Evolutionary conservation across 768 basidiomycete species (phyloP).

Genomic region (Peribolospora kevripleyi): DNA sequence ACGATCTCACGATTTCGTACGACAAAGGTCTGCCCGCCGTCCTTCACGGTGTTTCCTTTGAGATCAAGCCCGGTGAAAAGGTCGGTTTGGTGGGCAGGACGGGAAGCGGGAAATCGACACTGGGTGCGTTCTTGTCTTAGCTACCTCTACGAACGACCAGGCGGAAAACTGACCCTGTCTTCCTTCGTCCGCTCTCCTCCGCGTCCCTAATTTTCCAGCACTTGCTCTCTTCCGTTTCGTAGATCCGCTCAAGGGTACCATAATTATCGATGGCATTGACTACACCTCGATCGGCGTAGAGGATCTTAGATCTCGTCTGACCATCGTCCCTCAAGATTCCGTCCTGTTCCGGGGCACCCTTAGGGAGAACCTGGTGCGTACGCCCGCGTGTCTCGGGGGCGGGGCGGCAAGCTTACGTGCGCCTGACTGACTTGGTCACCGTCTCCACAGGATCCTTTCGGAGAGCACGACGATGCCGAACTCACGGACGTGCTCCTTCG

Average conservation of each 20-base stretch:
- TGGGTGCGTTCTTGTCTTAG: conserved; percentile 34
- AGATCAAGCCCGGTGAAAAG: conserved; percentile 37
- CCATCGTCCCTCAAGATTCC: conserved; percentile 23
- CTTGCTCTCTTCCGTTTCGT: conserved; percentile 48
- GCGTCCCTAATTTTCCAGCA: not conserved
- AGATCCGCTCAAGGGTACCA: conserved; percentile 32
- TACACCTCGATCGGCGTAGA: conserved; percentile 42
- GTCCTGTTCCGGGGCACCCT: not conserved
- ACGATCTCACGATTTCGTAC: conserved; percentile 38
- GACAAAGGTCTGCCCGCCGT: conserved; percentile 37
- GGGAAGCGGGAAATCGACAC: conserved; percentile 23
- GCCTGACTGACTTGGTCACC: not conserved
- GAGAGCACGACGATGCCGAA: conserved; percentile 33
- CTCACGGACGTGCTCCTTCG: conserved; percentile 34
- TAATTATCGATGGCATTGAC: conserved; percentile 42
- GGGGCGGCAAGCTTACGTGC: conserved; percentile 26
- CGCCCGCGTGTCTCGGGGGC: conserved; percentile 24
- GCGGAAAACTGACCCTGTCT: conserved; percentile 30
- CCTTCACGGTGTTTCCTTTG: conserved; percentile 34
- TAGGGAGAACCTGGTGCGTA: no score
- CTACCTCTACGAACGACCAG: conserved; percentile 35
- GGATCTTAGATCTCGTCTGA: conserved; percentile 45
- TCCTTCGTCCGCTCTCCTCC: no score
- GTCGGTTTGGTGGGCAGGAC: conserved; percentile 45
- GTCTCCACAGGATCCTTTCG: conserved; percentile 44